Evolutionary conservation across 176 grass and related monocot species (phyloP).

Genomic region (Bonia amplexicaulis): DNA sequence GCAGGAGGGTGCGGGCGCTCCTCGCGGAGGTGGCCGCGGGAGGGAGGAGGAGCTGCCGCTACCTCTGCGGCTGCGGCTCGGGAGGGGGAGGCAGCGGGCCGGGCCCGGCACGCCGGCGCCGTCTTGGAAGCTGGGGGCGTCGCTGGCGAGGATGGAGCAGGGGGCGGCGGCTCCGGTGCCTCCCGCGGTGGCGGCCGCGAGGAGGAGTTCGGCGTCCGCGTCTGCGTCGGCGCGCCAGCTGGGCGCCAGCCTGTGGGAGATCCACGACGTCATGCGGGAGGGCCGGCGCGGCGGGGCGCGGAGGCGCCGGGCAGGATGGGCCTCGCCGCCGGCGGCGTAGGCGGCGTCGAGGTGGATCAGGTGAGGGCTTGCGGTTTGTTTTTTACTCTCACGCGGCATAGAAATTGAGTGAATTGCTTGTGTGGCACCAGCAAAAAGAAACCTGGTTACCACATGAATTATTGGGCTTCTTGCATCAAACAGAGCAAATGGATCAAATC

Average conservation of each 20-base stretch:
- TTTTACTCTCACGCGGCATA: not conserved
- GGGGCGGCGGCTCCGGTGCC: not conserved
- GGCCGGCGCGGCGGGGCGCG: not conserved
- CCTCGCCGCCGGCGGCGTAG: not conserved
- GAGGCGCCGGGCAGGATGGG: conserved; percentile 31
- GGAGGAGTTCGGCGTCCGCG: conserved; percentile 47
- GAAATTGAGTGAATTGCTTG: not conserved
- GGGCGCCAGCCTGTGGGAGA: conserved; percentile 89
- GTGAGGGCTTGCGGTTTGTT: conserved; percentile 30
- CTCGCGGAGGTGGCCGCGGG: not conserved
- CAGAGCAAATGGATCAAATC: not conserved
- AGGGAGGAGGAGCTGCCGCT: conserved; percentile 17
- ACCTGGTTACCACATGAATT: not conserved
- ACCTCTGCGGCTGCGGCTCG: conserved; percentile 29
- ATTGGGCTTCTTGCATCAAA: not conserved
- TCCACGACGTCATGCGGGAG: conserved; percentile 42
- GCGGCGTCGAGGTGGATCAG: conserved; percentile 11
- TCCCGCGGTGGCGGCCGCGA: not conserved
- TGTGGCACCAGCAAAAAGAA: not conserved
- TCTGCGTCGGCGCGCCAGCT: conserved; percentile 76
- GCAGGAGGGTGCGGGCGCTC: not conserved
- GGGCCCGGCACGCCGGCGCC: conserved; percentile 53
- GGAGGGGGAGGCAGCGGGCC: conserved; percentile 34
- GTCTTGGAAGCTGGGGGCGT: conserved; percentile 65
- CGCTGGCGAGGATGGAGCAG: conserved; percentile 19